phyloP scores from a whole-genome alignment of 140 eudicot species.

The Senecio squalidus region DNA sequence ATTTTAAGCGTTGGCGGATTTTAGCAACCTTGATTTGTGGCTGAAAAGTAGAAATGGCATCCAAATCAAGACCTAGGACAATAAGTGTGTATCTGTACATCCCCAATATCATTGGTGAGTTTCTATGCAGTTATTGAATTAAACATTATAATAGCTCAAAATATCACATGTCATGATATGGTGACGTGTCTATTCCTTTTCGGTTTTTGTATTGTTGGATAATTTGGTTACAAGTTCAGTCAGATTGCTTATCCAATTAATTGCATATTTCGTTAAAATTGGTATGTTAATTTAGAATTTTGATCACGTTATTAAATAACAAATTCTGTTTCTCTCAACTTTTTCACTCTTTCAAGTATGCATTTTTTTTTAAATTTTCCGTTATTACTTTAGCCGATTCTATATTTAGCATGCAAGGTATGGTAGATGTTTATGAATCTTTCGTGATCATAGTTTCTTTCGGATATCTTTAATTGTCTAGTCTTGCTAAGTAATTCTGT shows the following conservation, averaged over 20 bases:
- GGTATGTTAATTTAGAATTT: not conserved
- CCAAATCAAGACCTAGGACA: slow-evolving; percentile 45
- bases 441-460: no score
- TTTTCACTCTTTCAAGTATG: not conserved
- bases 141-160: not conserved
- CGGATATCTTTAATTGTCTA: no score
- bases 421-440: no score
- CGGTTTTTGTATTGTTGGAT: not conserved
- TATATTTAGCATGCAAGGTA: no score
- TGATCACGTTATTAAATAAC: not conserved
- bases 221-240: not conserved
- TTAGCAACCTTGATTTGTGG: slow-evolving; percentile 26
- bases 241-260: not conserved
- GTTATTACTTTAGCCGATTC: not conserved
- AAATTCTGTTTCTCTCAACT: not conserved
- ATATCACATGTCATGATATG: not conserved
- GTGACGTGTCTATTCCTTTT: not conserved
- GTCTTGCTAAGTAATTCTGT: no score
- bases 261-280: not conserved
- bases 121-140: not conserved
- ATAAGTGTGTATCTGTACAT: slow-evolving; percentile 68
- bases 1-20: slow-evolving; percentile 15
- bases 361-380: not conserved
- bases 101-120: slow-evolving; percentile 80
- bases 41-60: slow-evolving; percentile 31